Conservation (phyloP, 345 rosid species). For the Orychophragmus violaceus region DNA sequence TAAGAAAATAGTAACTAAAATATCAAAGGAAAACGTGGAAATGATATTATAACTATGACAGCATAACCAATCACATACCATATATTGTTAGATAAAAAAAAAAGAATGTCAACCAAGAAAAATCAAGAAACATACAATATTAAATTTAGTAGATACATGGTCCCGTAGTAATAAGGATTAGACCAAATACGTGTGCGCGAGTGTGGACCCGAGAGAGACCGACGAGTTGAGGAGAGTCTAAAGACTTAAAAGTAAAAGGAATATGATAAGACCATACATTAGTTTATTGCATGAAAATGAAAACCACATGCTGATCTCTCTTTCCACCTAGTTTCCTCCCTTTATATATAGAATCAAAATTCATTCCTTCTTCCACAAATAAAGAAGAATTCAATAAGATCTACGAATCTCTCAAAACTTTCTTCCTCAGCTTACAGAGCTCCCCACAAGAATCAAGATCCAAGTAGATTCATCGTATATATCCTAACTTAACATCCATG, state of each 20-base stretch:
- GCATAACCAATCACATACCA: neutral
- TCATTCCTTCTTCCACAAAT: conserved; percentile 15
- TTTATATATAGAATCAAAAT: conserved; percentile 23
- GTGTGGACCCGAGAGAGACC: conserved; percentile 17
- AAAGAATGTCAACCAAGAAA: conserved; percentile 16
- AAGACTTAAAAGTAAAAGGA: conserved; percentile 4
- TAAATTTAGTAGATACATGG: neutral
- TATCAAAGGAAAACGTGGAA: conserved; percentile 1
- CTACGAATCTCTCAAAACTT: conserved; percentile 21
- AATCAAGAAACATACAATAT: neutral
- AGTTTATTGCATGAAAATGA: conserved; percentile 27
- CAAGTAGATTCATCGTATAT: conserved; percentile 1
- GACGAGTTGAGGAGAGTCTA: neutral
- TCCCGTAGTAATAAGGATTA: neutral
- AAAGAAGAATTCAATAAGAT: conserved; percentile 13
- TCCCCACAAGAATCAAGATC: conserved; percentile 9
- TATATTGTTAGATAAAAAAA: neutral
- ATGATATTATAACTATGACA: neutral
- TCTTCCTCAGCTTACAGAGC: conserved; percentile 11
- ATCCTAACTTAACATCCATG: conserved; percentile 33
- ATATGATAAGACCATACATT: conserved; percentile 13
- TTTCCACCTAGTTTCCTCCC: conserved; percentile 41
- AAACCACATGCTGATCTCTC: conserved; percentile 30
- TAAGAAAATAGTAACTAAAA: neutral
- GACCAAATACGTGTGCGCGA: conserved; percentile 26